phyloP scores from a whole-genome alignment of 192 early-diverging fungal species.

The Mycoemilia scoparia region DNA sequence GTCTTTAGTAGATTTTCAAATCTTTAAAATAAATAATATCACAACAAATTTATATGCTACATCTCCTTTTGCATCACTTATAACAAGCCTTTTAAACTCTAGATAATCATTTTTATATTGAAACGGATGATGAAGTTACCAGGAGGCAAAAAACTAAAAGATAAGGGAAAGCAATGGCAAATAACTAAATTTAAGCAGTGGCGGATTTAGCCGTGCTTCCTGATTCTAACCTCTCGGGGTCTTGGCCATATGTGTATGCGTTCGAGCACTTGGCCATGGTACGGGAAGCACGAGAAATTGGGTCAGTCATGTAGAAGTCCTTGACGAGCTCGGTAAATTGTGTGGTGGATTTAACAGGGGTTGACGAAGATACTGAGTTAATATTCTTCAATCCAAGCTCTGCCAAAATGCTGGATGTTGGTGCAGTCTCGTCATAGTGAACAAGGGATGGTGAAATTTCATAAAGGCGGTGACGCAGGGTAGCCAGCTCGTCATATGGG shows the following conservation, averaged over 20 bases:
- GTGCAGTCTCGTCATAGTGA: conserved; percentile 45
- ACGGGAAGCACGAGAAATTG: conserved; percentile 74
- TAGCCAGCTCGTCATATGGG: conserved; percentile 73
- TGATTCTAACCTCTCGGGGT: neutral
- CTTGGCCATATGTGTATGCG: conserved; percentile 5
- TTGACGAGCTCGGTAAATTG: conserved; percentile 45
- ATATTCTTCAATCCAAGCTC: conserved; percentile 45
- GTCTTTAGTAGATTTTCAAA: neutral
- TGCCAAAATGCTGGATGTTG: conserved; percentile 27
- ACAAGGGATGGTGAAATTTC: conserved; percentile 77
- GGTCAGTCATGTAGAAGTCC: conserved; percentile 92
- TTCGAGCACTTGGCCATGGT: conserved; percentile 94
- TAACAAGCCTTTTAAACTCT: neutral
- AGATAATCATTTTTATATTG: neutral
- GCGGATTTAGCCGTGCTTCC: neutral
- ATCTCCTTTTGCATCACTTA: neutral
- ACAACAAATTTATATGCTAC: neutral
- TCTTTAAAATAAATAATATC: neutral
- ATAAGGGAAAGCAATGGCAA: neutral
- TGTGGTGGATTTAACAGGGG: conserved; percentile 8
- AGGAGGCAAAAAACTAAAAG: no score
- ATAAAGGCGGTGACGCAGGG: conserved; percentile 68
- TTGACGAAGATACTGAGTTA: conserved; percentile 5
- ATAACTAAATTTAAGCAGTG: neutral
- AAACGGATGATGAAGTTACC: neutral